A percentile compares a stretch with the other conserved stretches of the same genome.
Evolutionary conservation across 2,329 filamentous ascomycete genomes (phyloP).

Genomic region (Teratosphaeria viscida): DNA sequence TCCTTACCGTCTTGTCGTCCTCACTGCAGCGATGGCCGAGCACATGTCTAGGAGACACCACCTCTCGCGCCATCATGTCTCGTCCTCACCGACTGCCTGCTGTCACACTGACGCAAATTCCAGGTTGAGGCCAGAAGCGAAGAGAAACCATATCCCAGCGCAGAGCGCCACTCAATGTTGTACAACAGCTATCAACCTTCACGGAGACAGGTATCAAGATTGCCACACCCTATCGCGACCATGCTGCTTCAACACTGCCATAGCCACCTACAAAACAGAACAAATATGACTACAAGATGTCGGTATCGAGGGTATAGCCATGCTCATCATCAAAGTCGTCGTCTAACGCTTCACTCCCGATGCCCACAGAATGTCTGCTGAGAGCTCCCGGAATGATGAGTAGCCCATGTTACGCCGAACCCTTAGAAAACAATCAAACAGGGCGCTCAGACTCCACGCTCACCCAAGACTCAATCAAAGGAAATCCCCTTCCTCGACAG

Average conservation of each 20-base stretch:
- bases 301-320: background rate
- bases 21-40: background rate
- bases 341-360: background rate
- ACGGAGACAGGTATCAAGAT: background rate
- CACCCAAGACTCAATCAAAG: background rate
- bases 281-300: background rate
- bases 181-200: background rate
- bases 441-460: background rate
- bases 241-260: background rate
- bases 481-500: constrained; percentile 16
- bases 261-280: background rate
- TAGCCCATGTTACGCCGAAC: background rate
- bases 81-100: background rate
- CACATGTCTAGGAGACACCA: background rate
- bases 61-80: background rate
- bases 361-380: background rate
- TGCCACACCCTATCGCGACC: background rate
- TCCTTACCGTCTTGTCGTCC: background rate
- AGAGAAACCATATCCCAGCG: background rate
- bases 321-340: background rate
- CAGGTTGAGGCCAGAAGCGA: background rate
- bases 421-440: background rate
- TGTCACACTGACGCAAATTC: background rate
- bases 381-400: background rate
- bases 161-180: background rate